A percentile compares a stretch with the other conserved stretches of the same genome.
Conservation (phyloP, 768 basidiomycete species). For the Suillus weaverae region DNA sequence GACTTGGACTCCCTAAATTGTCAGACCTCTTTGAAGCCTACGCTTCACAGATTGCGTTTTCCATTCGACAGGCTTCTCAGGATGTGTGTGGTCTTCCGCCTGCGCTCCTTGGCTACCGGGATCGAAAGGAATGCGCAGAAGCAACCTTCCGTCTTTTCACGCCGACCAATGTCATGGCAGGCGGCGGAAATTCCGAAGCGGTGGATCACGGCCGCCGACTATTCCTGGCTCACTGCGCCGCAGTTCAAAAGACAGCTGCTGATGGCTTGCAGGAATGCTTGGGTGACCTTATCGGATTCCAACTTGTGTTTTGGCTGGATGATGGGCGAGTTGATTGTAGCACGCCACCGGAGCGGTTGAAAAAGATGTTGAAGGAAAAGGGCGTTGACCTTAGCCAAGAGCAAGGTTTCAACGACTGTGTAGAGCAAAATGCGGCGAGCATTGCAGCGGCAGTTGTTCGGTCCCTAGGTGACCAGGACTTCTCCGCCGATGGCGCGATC, state of each 20-base stretch:
- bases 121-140: slow-evolving; percentile 64
- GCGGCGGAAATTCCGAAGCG: slow-evolving; percentile 29
- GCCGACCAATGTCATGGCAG: slow-evolving; percentile 60
- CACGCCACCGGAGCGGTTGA: slow-evolving; percentile 30
- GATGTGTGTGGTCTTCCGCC: slow-evolving; percentile 67
- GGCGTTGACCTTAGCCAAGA: slow-evolving; percentile 31
- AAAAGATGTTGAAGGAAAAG: slow-evolving; percentile 35
- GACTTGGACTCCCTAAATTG: slow-evolving; percentile 63
- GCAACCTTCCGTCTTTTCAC: slow-evolving; percentile 68
- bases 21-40: slow-evolving; percentile 76
- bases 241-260: slow-evolving; percentile 45
- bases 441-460: slow-evolving; percentile 61
- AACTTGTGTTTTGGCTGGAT: slow-evolving; percentile 51
- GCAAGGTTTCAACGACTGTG: slow-evolving; percentile 34
- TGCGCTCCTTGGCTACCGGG: slow-evolving; percentile 72
- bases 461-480: slow-evolving; percentile 68
- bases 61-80: slow-evolving; percentile 50
- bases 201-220: slow-evolving; percentile 40
- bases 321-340: slow-evolving; percentile 20
- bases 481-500: slow-evolving; percentile 52
- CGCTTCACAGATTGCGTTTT: slow-evolving; percentile 71
- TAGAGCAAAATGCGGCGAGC: slow-evolving; percentile 50
- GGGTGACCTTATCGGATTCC: slow-evolving; percentile 66
- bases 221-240: slow-evolving; percentile 64
- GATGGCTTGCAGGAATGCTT: slow-evolving; percentile 66